Base-by-base conservation (phyloP, 139 green algal species). In the Chlorella sp. region DNA sequence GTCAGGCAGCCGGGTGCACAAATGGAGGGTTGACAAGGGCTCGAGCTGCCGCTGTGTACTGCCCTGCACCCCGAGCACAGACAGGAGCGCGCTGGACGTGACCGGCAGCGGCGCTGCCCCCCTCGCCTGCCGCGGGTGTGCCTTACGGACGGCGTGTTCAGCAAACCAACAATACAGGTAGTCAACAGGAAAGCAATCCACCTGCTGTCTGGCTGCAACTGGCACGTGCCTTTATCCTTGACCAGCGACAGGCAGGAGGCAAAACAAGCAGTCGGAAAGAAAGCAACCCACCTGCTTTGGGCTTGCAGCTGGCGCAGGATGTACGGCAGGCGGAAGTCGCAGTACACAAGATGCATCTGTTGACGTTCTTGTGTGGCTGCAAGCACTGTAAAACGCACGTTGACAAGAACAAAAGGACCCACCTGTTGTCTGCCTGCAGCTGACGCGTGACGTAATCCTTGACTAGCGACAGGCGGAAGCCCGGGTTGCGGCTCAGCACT, bases 401-500 rank as follows among this genome's bases (percentile, higher is more conserved):
- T 18, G 4, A 39, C 14, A 7, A 39, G 3, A n/a, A 48, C 34
- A 42, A 22, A 48, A 87, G 89, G 1, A 79, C 88, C 61, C 85
- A 82, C 87, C 88, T 77, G 80, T 76, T 94, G 86, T 97, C 90
- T 0, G 84, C 89, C 73, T 93, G 78, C 85, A 98, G 91, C 91
- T 94, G 87, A 11, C 95, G 91, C 0, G 90, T 86, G 22, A 98
- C 91, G 90, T 98, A 98, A 28, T 92, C 95, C 68, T 92, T 93
- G 24, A 96, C 95, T n/a, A 96, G 83, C 12, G 87, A 88, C 78
- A 99, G 91, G 88, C 94, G 93, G 22, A 99, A 92, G 21, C 89
- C 82, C 1, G 89, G 91, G 94, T 98, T 98, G 28, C 86, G 87
- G 9, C 95, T 89, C 77, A 99, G 94, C 28, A 94, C 94, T 87